Evolutionary conservation across 352 stramenopile genomes (phyloP), one percentile per base, ranked within the genome.

Genomic region (Phytophthora rubi): DNA sequence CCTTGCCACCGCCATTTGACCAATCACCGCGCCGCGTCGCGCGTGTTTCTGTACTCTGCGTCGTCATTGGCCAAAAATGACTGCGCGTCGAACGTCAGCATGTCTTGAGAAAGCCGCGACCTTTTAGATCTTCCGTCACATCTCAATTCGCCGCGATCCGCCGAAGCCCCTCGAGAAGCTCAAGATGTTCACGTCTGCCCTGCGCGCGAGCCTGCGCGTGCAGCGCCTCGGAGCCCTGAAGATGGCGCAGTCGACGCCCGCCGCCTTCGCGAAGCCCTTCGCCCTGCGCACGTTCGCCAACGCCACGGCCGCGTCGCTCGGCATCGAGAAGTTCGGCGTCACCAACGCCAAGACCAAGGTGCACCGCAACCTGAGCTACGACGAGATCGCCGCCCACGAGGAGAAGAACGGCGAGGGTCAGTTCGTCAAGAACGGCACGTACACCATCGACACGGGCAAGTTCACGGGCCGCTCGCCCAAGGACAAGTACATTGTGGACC

Each of bases 401-500:
- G 80, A 95, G 26, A 82, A 79, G 47, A 98, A 99, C 83, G 92
- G 96, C 32, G 97, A 99, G 82, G 85, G 91, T 49, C 51, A 85
- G 68, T 90, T 97, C 49, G 80, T 98, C 53, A 94, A 92, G 55
- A 94, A 95, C 44, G 93, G 96, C 71, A 98, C 97, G 54, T 99
- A 99, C 79, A 92, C 90, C 33, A 97, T 99, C 53, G 97, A 99
- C 79, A 99, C 98, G 55, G 97, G 98, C 23, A 26, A 26, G 23
- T 26, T 26, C 23, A 26, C 23, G 23, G 23, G 23, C 23, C 23
- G 23, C 23, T 99, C 95, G 73, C 98, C 98, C 59, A 98, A 99
- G 85, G 97, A 99, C 87, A 99, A 99, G 84, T 99, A 94, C 84
- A 94, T 99, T 62, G 98, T 99, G 23, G 88, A 98, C 71, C 95